Percentiles rank a stretch among this genome's conserved stretches.
Conservation (phyloP, 208 protist genomes). For the Borovskyia barvae region DNA sequence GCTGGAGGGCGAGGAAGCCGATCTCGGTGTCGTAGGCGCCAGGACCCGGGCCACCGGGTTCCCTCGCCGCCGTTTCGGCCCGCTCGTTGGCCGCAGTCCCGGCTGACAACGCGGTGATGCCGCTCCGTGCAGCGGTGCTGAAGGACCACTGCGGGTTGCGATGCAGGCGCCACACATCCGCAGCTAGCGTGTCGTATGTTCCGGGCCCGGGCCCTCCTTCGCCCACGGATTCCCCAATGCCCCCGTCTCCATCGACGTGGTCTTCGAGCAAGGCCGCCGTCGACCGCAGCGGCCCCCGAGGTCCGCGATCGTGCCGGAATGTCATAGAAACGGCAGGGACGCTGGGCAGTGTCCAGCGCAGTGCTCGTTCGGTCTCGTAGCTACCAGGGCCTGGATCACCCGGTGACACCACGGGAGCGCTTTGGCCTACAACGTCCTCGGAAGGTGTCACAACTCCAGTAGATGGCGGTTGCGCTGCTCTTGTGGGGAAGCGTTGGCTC, state of each 20-base stretch:
- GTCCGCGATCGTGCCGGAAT: conserved; percentile 24
- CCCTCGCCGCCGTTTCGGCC: neutral
- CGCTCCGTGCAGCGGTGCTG: conserved; percentile 18
- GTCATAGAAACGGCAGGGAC: conserved; percentile 26
- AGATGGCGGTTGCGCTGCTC: neutral
- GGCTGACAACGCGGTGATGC: neutral
- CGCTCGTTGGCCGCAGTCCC: neutral
- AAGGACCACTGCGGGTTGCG: conserved; percentile 28
- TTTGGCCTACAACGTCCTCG: neutral
- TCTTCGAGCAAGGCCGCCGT: neutral
- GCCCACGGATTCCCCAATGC: neutral
- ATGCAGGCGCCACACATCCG: conserved; percentile 4
- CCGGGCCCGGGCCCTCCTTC: conserved; percentile 35
- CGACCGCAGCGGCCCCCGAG: conserved; percentile 18
- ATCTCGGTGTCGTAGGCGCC: conserved; percentile 24
- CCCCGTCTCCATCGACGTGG: neutral
- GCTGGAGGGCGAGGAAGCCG: conserved; percentile 8
- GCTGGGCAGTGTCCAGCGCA: conserved; percentile 7
- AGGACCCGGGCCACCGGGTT: conserved; percentile 11
- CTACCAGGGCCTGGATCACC: conserved; percentile 21
- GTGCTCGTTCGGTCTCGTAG: conserved; percentile 21
- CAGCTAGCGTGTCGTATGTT: conserved; percentile 25
- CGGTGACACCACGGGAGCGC: conserved; percentile 10
- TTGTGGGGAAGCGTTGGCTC: conserved; percentile 18
- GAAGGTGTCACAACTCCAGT: neutral